phyloP scores from a whole-genome alignment of 805 yeast species.

The Blastobotrys parvus region DNA sequence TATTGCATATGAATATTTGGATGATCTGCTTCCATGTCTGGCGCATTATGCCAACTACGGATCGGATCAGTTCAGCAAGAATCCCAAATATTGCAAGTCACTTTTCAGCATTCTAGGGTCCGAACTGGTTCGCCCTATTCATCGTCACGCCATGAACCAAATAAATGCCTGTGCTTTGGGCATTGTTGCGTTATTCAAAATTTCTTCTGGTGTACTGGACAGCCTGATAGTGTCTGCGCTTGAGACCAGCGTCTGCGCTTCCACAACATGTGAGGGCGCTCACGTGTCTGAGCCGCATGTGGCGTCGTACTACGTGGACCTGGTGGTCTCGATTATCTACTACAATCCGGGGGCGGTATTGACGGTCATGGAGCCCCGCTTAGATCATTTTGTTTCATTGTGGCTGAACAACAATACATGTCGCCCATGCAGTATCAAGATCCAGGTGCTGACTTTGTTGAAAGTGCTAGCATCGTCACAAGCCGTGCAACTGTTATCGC shows the following conservation, averaged over 20 bases:
- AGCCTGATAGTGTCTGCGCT: not conserved
- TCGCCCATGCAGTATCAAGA: not conserved
- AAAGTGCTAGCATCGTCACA: not conserved
- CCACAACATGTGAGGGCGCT: not conserved
- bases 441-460: not conserved
- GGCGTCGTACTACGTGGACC: not conserved
- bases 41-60: conserved; percentile 65
- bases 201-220: not conserved
- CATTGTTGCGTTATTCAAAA: not conserved
- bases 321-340: not conserved
- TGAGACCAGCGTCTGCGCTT: not conserved
- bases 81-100: not conserved
- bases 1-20: conserved; percentile 50
- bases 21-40: conserved; percentile 64
- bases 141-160: not conserved
- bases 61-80: conserved; percentile 36
- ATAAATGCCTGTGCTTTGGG: not conserved
- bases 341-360: not conserved
- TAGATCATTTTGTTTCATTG: not conserved
- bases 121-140: not conserved
- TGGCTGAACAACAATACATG: not conserved
- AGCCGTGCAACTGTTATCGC: not conserved
- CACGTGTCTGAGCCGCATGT: not conserved
- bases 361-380: not conserved
- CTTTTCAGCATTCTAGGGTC: not conserved